Base-by-base conservation (phyloP, 2,329 filamentous ascomycete genomes). In the Calycina marina region DNA sequence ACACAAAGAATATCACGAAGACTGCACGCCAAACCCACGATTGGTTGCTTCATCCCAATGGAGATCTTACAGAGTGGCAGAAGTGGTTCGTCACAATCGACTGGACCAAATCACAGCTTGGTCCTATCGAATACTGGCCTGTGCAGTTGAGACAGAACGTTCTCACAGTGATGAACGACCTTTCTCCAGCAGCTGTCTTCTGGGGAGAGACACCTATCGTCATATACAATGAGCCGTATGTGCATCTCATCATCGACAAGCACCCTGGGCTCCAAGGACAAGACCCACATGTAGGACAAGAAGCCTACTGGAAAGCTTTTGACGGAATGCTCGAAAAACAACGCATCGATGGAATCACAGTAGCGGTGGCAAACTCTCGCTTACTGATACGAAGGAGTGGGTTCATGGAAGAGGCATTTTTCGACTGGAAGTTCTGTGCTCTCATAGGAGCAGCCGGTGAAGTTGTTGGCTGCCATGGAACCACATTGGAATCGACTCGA, bases 181-280 rank as follows among this genome's bases (percentile, higher is more conserved):
- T 79, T 8, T 72, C 84, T 47, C 77, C 78, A 1, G 72, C 75
- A 4, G 76, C 77, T 5, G 71, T 85, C 63, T 88, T 86, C 51
- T 88, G 82, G 81, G 81, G 81, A 0, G 61, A 65, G 2, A 73
- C 85, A 24, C 60, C 71, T 25, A 68, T 75, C 12, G 66, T 69
- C 5, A 76, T 82, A 20, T 82, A 82, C 53, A 82, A 82, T 44
- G 76, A 81, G 49, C 71, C 75, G 1, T 80, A 80, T 47, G 66
- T 78, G 24, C 56, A 72, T 6, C 57, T 88, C 22, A 78, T 79
- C 3, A 81, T 81, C 3, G 64, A 77, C 44, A 86, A 86, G 44
- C 83, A 92, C 47, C 82, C 82, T 0, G 46, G 49, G 2, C 20
- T 22, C 20, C 20, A 22, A 22, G 20, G 20, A n/a, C 20, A 22